phyloP scores from a whole-genome alignment of 2,329 filamentous ascomycete genomes.

The Epichloe gansuensis region DNA sequence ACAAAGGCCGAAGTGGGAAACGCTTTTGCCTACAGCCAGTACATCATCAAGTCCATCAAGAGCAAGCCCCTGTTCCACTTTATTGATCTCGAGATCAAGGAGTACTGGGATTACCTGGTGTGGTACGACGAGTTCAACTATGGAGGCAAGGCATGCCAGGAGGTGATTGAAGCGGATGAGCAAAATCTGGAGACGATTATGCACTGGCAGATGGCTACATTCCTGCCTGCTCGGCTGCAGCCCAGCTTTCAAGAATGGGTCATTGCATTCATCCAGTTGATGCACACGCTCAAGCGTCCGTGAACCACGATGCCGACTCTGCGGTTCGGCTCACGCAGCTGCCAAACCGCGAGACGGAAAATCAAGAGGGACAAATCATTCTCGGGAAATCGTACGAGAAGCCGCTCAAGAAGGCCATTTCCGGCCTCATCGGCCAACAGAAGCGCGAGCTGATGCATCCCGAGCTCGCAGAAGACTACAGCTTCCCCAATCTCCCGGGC shows the following conservation, averaged over 20 bases:
- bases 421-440: constrained; percentile 69
- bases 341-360: constrained; percentile 44
- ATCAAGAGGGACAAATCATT: constrained; percentile 51
- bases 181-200: constrained; percentile 84
- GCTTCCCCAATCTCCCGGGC: constrained; percentile 69
- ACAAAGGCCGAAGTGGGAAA: constrained; percentile 95
- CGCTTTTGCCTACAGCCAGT: constrained; percentile 92
- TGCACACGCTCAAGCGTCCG: constrained; percentile 73
- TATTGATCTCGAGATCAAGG: constrained; percentile 90
- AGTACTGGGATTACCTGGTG: constrained; percentile 98
- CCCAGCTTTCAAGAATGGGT: constrained; percentile 84
- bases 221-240: constrained; percentile 71
- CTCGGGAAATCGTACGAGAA: constrained; percentile 78
- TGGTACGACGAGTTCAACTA: constrained; percentile 99
- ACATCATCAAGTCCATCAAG: constrained; percentile 95
- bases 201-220: constrained; percentile 95
- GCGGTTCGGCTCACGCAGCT: constrained; percentile 48
- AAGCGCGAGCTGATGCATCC: constrained; percentile 82
- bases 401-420: constrained; percentile 80
- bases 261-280: constrained; percentile 85
- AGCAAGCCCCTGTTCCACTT: constrained; percentile 94
- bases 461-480: constrained; percentile 76
- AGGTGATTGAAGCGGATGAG: constrained; percentile 60
- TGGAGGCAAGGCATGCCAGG: constrained; percentile 79
- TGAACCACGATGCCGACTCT: constrained; percentile 34